A percentile compares a stretch with the other conserved stretches of the same genome.
These are phyloP conservation scores for Brettanomyces sp. DNA, from an alignment of 805 yeast species.

Conservation along the genomic window DNA sequence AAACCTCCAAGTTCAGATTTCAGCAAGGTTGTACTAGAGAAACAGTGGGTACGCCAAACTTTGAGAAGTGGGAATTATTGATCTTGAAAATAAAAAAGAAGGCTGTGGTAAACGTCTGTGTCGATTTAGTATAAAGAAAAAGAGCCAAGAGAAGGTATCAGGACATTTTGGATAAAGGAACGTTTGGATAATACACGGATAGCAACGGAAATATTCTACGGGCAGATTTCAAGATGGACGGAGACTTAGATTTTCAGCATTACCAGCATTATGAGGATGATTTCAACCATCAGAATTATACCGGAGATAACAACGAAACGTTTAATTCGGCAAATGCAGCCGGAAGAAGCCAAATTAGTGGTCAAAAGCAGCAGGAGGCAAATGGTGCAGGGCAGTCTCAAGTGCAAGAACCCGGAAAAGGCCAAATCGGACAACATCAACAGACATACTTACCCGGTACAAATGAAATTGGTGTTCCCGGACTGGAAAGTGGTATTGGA, in stretches of 20 bases:
- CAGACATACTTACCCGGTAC: background rate
- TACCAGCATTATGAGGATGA: background rate
- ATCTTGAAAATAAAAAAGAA: too few relatives aligned
- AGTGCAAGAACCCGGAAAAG: background rate
- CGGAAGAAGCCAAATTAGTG: background rate
- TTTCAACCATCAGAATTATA: background rate
- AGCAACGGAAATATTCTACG: too few relatives aligned
- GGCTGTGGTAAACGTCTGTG: too few relatives aligned
- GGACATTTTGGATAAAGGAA: too few relatives aligned
- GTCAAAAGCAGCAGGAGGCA: background rate
- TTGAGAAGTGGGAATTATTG: too few relatives aligned
- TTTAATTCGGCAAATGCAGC: background rate
- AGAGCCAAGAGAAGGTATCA: too few relatives aligned
- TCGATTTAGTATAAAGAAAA: too few relatives aligned
- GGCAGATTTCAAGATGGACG: background rate
- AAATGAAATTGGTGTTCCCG: background rate
- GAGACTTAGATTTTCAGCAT: constrained; percentile 1
- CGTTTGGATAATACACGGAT: too few relatives aligned
- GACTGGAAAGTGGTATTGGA: background rate
- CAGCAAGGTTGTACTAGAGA: too few relatives aligned
- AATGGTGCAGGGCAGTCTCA: background rate
- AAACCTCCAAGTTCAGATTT: too few relatives aligned
- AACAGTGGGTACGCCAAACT: too few relatives aligned
- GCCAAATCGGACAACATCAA: background rate
- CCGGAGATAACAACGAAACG: background rate